A percentile compares a stretch with the other conserved stretches of the same genome.
These are phyloP conservation scores for Scleromitrula shiraiana DNA, from an alignment of 2,329 filamentous ascomycete species.

Conservation along the genomic window DNA sequence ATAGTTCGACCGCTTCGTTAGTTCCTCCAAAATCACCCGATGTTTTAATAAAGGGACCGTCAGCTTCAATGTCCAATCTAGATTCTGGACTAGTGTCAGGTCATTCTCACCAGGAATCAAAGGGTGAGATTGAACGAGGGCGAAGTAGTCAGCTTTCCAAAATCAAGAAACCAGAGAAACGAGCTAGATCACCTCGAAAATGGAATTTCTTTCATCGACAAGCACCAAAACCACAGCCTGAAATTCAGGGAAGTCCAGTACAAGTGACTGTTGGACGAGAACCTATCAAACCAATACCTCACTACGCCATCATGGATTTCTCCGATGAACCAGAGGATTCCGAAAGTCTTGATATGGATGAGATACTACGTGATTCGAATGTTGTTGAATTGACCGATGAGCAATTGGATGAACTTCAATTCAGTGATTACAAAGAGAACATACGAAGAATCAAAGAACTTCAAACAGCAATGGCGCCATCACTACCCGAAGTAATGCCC, in stretches of 20 bases:
- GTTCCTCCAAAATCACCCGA: slow-evolving; percentile 47
- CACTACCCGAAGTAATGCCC: slow-evolving; percentile 5
- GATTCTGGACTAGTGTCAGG: slow-evolving; percentile 51
- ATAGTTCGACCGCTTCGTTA: slow-evolving; percentile 37
- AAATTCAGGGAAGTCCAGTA: slow-evolving; percentile 35
- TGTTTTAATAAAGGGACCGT: slow-evolving; percentile 32
- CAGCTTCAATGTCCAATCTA: slow-evolving; percentile 47
- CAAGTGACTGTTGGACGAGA: slow-evolving; percentile 39
- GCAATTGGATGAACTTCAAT: slow-evolving; percentile 26
- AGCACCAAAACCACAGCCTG: slow-evolving; percentile 33
- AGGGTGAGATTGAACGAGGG: slow-evolving; percentile 31
- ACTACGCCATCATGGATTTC: slow-evolving; percentile 55
- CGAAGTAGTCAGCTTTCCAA: slow-evolving; percentile 18
- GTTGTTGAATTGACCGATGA: slow-evolving; percentile 24
- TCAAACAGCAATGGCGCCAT: slow-evolving; percentile 9
- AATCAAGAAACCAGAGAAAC: slow-evolving; percentile 49
- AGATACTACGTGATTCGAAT: slow-evolving; percentile 42
- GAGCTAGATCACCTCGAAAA: slow-evolving; percentile 44
- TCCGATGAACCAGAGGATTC: slow-evolving; percentile 36
- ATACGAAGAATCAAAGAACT: slow-evolving; percentile 18
- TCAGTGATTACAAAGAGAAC: slow-evolving; percentile 24
- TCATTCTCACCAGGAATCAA: slow-evolving; percentile 40
- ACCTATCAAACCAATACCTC: slow-evolving; percentile 42
- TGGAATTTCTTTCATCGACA: slow-evolving; percentile 58
- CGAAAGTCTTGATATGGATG: slow-evolving; percentile 33